Conservation (phyloP, 1,284 basidiomycete species). For the Rugosomyces carneus region DNA sequence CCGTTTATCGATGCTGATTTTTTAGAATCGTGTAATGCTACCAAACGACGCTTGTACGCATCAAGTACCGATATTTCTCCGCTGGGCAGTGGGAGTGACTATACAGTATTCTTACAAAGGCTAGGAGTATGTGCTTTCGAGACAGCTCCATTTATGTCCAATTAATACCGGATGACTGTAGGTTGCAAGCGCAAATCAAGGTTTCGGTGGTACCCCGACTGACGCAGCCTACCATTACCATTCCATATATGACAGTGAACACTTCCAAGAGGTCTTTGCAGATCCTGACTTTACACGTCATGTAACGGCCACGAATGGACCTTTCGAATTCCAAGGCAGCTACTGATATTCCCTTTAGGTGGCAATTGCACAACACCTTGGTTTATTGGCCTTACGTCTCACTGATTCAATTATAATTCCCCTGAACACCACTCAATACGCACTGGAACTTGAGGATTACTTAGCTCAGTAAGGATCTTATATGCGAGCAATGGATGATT, state of each 20-base stretch:
- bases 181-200: slow-evolving; percentile 44
- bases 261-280: slow-evolving; percentile 71
- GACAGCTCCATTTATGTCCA: background rate
- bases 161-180: slow-evolving; percentile 20
- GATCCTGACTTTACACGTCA: slow-evolving; percentile 76
- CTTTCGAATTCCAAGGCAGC: background rate
- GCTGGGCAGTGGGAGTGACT: slow-evolving; percentile 58
- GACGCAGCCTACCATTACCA: slow-evolving; percentile 79
- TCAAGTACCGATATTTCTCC: slow-evolving; percentile 30
- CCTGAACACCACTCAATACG: slow-evolving; percentile 75
- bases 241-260: slow-evolving; percentile 75
- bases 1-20: slow-evolving; percentile 26
- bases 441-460: slow-evolving; percentile 57
- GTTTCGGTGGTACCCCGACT: slow-evolving; percentile 35
- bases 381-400: slow-evolving; percentile 56
- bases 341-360: slow-evolving; percentile 30
- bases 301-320: slow-evolving; percentile 32
- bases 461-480: slow-evolving; percentile 39
- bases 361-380: slow-evolving; percentile 51
- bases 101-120: slow-evolving; percentile 72
- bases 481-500: slow-evolving; percentile 3
- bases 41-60: slow-evolving; percentile 17
- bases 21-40: slow-evolving; percentile 20
- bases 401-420: slow-evolving; percentile 58
- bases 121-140: slow-evolving; percentile 32